phyloP scores from a whole-genome alignment of 2,329 filamentous ascomycete genomes.

The Fusarium paranaense region DNA sequence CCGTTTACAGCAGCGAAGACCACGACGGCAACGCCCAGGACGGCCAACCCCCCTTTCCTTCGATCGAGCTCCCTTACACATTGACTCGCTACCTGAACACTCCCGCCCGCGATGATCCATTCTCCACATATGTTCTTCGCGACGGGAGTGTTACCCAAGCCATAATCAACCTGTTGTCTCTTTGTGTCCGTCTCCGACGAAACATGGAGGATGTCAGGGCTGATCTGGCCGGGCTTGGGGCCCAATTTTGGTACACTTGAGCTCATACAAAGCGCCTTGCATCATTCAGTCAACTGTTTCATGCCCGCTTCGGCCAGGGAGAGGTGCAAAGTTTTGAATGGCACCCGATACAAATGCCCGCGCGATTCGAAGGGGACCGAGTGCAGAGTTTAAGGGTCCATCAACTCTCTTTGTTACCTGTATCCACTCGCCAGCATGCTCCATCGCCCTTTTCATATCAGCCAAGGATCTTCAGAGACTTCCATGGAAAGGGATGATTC shows the following conservation, averaged over 20 bases:
- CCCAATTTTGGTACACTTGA: not conserved
- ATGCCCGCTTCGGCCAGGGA: not conserved
- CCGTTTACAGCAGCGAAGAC: not conserved
- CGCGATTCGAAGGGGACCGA: not conserved
- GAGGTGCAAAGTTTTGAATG: not conserved
- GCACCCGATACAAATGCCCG: not conserved
- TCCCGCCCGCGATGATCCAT: not conserved
- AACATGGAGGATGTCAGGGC: not conserved
- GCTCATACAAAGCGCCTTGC: not conserved
- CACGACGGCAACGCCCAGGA: not conserved
- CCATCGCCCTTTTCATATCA: not conserved
- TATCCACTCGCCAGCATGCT: not conserved
- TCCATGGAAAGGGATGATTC: not conserved
- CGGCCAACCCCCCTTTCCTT: not conserved
- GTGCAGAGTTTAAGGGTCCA: not conserved
- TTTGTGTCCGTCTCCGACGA: not conserved
- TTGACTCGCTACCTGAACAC: not conserved
- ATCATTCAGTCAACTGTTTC: no score
- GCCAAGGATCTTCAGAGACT: not conserved
- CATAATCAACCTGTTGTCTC: not conserved
- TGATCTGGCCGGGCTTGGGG: not conserved
- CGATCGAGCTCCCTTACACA: not conserved
- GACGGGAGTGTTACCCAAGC: not conserved
- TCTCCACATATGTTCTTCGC: not conserved
- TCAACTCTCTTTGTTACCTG: not conserved